Base-by-base conservation (phyloP, 2,329 filamentous ascomycete genomes). In the Biscogniauxia marginata region DNA sequence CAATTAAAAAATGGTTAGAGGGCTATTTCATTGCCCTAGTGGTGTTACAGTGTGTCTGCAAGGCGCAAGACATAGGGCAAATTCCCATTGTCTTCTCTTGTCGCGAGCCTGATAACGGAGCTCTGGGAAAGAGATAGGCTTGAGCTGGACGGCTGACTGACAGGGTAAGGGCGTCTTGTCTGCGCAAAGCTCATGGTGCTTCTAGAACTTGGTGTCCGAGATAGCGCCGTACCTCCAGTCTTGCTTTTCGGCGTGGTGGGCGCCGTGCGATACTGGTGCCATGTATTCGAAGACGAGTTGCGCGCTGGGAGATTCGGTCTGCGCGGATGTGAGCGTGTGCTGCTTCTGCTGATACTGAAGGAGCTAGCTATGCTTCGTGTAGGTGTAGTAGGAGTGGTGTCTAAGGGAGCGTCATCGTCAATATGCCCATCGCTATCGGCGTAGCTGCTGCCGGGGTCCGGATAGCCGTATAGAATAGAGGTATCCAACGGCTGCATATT, bases 401-500 rank as follows among this genome's bases (percentile, higher is more conserved):
- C 71, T 20, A 70, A 65, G 2, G 79, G 78, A 6, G 75, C 78
- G 34, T 80, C 76, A 61, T 72, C 68, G 24, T 72, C 70, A 34
- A 68, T 69, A 52, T 72, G 66, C 9, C 67, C 67, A 21, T 67
- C 64, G 39, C 65, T 61, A 22, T 63, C 63, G 20, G 53, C 58
- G 23, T 61, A 60, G 18, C 54, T 60, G 21, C 54, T 56, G 16
- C 68, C 67, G n/a, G 65, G 65, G 7, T 68, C 68, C 0, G 57
- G 57, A 9, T 63, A 53, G 11, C 61, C 63, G 22, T 73, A 69
- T 4, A 91, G 68, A 4, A 85, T 70, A 0, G 75, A 74, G 0
- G 82, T 75, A 56, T 88, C 78, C 3, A 91, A 75, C 0, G 83
- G 79, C 23, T 77, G 81, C 89, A 98, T 96, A 18, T 81, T 83